Conservation (phyloP, 176 grass and related monocot species). For the Oryza nivara region DNA sequence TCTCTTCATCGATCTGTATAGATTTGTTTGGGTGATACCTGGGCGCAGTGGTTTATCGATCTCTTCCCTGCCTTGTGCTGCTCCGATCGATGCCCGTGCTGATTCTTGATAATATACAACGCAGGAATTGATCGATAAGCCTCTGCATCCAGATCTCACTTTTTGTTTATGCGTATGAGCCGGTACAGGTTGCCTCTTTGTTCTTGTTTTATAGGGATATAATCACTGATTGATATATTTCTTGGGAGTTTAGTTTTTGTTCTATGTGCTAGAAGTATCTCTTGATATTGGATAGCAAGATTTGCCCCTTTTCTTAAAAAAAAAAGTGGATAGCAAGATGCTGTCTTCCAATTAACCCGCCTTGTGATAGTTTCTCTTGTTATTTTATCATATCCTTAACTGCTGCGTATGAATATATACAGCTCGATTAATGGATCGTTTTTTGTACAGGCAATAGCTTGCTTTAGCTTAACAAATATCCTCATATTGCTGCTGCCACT, state of each 20-base stretch:
- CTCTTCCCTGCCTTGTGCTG: slow-evolving; percentile 52
- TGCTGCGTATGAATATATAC: neutral
- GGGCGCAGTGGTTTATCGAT: slow-evolving; percentile 67
- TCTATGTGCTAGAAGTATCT: neutral
- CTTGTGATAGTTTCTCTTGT: neutral
- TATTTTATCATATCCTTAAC: neutral
- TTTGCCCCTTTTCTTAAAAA: neutral
- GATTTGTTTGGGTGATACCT: slow-evolving; percentile 26
- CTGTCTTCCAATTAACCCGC: neutral
- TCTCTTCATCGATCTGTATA: too few species aligned
- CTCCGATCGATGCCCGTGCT: neutral
- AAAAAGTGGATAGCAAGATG: too few species aligned
- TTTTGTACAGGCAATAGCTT: neutral
- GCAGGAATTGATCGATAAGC: slow-evolving; percentile 69
- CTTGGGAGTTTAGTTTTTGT: neutral
- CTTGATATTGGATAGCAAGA: neutral
- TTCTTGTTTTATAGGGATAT: neutral
- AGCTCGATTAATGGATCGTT: neutral
- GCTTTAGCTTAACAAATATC: neutral
- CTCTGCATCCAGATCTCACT: slow-evolving; percentile 62
- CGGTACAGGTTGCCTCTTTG: neutral
- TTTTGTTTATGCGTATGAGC: slow-evolving; percentile 3
- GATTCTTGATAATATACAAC: slow-evolving; percentile 31
- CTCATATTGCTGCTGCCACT: neutral
- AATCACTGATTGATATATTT: neutral